Evolutionary conservation across 83 land plant genomes (phyloP).

Genomic region (Larix sibirica): DNA sequence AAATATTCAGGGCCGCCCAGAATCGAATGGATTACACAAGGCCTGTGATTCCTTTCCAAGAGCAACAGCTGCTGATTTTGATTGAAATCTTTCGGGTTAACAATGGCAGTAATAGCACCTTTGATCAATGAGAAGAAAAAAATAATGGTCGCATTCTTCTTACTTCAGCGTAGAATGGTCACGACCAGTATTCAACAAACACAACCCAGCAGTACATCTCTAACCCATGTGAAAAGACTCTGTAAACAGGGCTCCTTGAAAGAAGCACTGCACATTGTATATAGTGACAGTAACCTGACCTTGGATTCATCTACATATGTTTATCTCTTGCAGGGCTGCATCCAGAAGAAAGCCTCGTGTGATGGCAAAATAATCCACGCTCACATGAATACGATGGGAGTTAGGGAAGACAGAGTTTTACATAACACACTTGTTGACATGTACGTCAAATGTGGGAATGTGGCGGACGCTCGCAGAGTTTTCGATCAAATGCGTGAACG

Average conservation of each 20-base stretch:
- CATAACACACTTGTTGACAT: not conserved
- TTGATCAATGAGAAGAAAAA: too few species aligned
- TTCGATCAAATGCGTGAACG: slow-evolving; percentile 1
- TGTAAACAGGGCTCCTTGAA: not conserved
- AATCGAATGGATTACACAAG: too few species aligned
- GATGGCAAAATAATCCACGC: not conserved
- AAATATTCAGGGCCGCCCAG: too few species aligned
- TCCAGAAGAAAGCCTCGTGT: not conserved
- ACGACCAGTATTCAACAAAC: too few species aligned
- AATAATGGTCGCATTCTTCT: too few species aligned
- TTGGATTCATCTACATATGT: not conserved
- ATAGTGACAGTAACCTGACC: not conserved
- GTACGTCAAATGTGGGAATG: not conserved
- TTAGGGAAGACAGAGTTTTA: too few species aligned
- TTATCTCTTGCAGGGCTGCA: not conserved
- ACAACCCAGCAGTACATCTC: too few species aligned
- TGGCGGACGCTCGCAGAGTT: slow-evolving; percentile 3
- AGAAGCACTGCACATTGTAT: not conserved
- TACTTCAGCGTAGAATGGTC: too few species aligned
- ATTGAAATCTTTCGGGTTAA: too few species aligned
- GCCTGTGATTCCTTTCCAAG: too few species aligned
- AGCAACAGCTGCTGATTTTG: too few species aligned
- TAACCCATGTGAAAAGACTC: not conserved
- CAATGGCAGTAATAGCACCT: too few species aligned
- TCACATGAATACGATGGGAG: not conserved